phyloP scores from a whole-genome alignment of 148 eudicot species.

The Polygonum maritimum region DNA sequence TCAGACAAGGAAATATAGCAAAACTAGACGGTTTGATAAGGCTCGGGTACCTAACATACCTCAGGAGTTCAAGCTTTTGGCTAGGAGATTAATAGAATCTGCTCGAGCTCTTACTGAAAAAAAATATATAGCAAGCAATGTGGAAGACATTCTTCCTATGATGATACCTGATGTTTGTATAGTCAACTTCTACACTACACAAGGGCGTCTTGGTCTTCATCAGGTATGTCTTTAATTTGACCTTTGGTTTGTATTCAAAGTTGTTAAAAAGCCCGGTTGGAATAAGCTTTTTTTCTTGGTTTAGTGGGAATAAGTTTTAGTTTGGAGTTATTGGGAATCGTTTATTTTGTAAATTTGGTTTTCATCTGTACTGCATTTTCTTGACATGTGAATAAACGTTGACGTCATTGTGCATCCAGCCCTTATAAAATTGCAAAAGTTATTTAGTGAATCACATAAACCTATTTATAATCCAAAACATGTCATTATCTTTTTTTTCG shows the following conservation, averaged over 20 bases:
- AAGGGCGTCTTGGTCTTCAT: slow-evolving; percentile 62
- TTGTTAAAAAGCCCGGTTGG: background rate
- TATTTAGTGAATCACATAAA: no score
- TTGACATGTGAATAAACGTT: no score
- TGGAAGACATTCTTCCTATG: slow-evolving; percentile 34
- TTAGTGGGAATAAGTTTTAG: no score
- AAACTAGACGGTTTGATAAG: slow-evolving; percentile 27
- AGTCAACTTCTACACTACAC: slow-evolving; percentile 49
- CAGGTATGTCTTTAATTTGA: slow-evolving; percentile 30
- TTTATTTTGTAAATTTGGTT: no score
- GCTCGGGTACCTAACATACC: slow-evolving; percentile 36
- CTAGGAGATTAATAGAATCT: slow-evolving; percentile 29
- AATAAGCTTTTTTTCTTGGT: no score
- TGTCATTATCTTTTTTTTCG: no score
- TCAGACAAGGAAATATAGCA: slow-evolving; percentile 28
- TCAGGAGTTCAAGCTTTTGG: slow-evolving; percentile 21
- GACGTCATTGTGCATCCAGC: no score
- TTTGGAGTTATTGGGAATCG: no score
- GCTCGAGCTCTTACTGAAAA: slow-evolving; percentile 27
- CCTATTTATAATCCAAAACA: no score
- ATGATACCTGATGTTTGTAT: slow-evolving; percentile 63
- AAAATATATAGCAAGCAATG: slow-evolving; percentile 8
- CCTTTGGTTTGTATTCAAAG: background rate
- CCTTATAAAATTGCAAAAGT: no score
- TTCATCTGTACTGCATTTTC: no score